Base-by-base conservation (phyloP, 495 filamentous ascomycete genomes). In the Cladorrhinum samala region DNA sequence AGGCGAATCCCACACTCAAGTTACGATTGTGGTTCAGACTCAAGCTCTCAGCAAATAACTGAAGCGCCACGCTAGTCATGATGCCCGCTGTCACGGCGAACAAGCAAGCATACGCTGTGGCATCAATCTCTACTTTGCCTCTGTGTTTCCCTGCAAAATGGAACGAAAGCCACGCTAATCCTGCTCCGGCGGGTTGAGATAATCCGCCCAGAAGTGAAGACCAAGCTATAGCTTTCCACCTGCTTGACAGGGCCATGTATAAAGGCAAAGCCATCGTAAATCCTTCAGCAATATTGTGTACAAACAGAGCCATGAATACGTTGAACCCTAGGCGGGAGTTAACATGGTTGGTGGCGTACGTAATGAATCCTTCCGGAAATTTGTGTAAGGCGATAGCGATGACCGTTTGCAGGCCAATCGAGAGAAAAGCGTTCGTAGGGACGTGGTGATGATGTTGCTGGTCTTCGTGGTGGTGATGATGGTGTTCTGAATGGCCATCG, bases 221-320 rank as follows among this genome's bases (percentile, higher is more conserved):
- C 86, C 89, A 94, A 49, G 88, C 71, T 68, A 97, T 90, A 16
- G 93, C 91, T 62, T 83, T 84, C 53, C 73, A 68, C 30, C 89
- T 83, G 43, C 80, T 89, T 41, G 82, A 73, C 9, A 96, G 76
- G 2, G 93, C 93, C 44, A 98, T 83, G 66, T 91, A 97, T 0
- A 98, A 74, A 0, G 93, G 93, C 2, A 98, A 72, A 0, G 90
- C 88, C 80, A 98, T 86, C 55, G 89, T 87, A 65, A 97, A 98
- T 16, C 93, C 93, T 70, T 98, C 93, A 43, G 89, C 86, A 55
- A 98, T 95, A 70, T 97, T 98, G 74, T 98, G 93, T 55, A 97
- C 91, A 63, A 93, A 96, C 2, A 98, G 80, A 1, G 93, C 93
- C 59, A 97, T 77, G 73, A 98, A 98, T 30, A 98, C 88, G 33